Percentiles rank a stretch among this genome's conserved stretches.
These are phyloP conservation scores for Alternaria viburni DNA, from an alignment of 2,329 filamentous ascomycete species.

Conservation along the genomic window DNA sequence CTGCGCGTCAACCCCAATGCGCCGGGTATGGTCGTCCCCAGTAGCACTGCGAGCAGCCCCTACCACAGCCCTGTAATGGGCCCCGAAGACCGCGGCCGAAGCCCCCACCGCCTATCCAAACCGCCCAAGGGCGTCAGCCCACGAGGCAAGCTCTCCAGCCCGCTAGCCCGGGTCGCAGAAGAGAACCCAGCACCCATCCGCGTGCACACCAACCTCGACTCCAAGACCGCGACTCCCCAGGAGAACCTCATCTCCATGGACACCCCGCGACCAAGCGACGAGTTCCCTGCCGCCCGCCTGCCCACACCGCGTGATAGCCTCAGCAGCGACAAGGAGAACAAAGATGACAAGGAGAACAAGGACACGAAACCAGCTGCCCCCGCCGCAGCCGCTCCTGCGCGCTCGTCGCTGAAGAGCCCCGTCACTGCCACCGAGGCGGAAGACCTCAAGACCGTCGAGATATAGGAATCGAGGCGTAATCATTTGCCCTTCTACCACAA, in stretches of 20 bases:
- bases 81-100: slow-evolving; percentile 67
- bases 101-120: slow-evolving; percentile 69
- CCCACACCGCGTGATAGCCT: slow-evolving; percentile 38
- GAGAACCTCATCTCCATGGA: slow-evolving; percentile 54
- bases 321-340: slow-evolving; percentile 49
- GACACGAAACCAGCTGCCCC: slow-evolving; percentile 20
- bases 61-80: slow-evolving; percentile 71
- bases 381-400: slow-evolving; percentile 3
- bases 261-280: slow-evolving; percentile 50
- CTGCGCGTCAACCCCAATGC: slow-evolving; percentile 61
- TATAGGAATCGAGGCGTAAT: slow-evolving; percentile 36
- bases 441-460: slow-evolving; percentile 59
- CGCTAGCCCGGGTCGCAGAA: slow-evolving; percentile 76
- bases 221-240: slow-evolving; percentile 29
- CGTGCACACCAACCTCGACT: slow-evolving; percentile 44
- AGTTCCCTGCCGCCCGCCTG: slow-evolving; percentile 30
- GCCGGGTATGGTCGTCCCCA: slow-evolving; percentile 51
- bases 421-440: slow-evolving; percentile 28
- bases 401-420: slow-evolving; percentile 37
- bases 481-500: slow-evolving; percentile 8
- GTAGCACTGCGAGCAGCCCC: slow-evolving; percentile 59
- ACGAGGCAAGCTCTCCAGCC: slow-evolving; percentile 71
- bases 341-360: slow-evolving; percentile 45
- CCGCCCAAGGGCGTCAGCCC: slow-evolving; percentile 68
- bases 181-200: slow-evolving; percentile 58